Evolutionary conservation across 495 filamentous ascomycete genomes (phyloP).

Genomic region (Neurospora sublineolata): DNA sequence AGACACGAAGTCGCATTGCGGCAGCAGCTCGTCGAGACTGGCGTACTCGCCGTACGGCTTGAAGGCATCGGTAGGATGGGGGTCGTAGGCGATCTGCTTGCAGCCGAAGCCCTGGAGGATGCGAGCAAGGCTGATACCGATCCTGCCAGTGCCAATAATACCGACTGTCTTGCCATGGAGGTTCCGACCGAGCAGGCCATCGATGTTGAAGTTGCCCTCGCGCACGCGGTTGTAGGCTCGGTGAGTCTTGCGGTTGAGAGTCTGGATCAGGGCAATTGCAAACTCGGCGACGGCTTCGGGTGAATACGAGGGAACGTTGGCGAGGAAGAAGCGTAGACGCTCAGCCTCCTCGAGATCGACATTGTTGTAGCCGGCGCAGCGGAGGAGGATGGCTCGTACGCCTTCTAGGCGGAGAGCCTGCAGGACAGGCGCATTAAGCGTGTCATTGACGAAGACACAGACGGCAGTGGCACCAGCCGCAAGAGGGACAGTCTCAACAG

Average conservation of each 20-base stretch:
- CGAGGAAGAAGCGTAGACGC: constrained; percentile 49
- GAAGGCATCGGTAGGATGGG: constrained; percentile 38
- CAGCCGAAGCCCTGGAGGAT: constrained; percentile 56
- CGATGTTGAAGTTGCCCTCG: constrained; percentile 59
- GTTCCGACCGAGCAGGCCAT: constrained; percentile 51
- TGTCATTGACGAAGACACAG: constrained; percentile 65
- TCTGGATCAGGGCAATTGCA: constrained; percentile 54
- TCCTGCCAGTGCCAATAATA: constrained; percentile 43
- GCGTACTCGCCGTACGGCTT: constrained; percentile 41
- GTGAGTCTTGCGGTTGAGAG: constrained; percentile 59
- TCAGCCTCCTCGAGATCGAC: constrained; percentile 48
- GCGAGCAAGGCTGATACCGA: constrained; percentile 38
- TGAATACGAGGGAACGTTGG: constrained; percentile 56
- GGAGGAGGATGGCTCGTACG: constrained; percentile 47
- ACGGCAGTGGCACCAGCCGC: constrained; percentile 44
- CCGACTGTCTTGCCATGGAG: constrained; percentile 51
- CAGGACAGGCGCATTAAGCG: constrained; percentile 39
- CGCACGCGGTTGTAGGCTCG: constrained; percentile 61
- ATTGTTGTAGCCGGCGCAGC: constrained; percentile 64
- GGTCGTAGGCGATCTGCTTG: constrained; percentile 47
- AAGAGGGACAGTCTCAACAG: constrained; percentile 44
- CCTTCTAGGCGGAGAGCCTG: constrained; percentile 34
- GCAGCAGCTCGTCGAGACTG: constrained; percentile 44
- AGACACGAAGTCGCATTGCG: constrained; percentile 46
- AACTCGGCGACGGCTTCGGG: constrained; percentile 67